Percentiles rank a stretch among this genome's conserved stretches.
Conservation (phyloP, 1,284 basidiomycete species). For the Salmacisia buchloeana region DNA sequence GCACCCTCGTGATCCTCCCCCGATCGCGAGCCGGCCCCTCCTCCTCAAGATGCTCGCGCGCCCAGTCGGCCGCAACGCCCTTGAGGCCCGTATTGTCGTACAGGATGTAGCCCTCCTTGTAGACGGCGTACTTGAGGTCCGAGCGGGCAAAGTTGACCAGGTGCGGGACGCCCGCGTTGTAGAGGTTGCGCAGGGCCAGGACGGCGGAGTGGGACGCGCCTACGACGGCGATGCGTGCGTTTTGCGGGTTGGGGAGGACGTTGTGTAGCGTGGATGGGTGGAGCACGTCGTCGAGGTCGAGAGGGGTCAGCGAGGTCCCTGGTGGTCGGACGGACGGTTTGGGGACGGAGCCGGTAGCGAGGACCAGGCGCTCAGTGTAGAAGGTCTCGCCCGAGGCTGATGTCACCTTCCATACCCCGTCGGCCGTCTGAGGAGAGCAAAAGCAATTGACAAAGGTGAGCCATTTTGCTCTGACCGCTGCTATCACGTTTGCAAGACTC, state of each 20-base stretch:
- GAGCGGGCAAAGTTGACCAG: constrained; percentile 5
- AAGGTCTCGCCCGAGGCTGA: not conserved
- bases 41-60: not conserved
- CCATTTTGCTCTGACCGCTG: too few species aligned
- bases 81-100: constrained; percentile 20
- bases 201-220: constrained; percentile 16
- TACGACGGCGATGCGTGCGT: constrained; percentile 9
- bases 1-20: not conserved
- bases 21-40: not conserved
- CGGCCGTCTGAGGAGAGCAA: not conserved
- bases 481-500: not conserved
- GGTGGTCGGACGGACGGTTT: not conserved
- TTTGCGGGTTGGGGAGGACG: constrained; percentile 1
- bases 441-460: too few species aligned
- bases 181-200: constrained; percentile 13
- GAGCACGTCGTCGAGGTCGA: constrained; percentile 1
- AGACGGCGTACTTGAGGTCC: constrained; percentile 10
- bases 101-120: constrained; percentile 15
- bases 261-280: not conserved
- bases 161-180: not conserved
- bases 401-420: not conserved
- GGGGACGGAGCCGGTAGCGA: constrained; percentile 1
- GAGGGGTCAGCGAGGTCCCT: not conserved
- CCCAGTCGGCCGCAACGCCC: constrained; percentile 16
- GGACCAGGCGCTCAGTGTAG: not conserved